These are phyloP conservation scores for Trichocladium uniseriatum DNA, from an alignment of 495 filamentous ascomycete species.

Conservation along the genomic window DNA sequence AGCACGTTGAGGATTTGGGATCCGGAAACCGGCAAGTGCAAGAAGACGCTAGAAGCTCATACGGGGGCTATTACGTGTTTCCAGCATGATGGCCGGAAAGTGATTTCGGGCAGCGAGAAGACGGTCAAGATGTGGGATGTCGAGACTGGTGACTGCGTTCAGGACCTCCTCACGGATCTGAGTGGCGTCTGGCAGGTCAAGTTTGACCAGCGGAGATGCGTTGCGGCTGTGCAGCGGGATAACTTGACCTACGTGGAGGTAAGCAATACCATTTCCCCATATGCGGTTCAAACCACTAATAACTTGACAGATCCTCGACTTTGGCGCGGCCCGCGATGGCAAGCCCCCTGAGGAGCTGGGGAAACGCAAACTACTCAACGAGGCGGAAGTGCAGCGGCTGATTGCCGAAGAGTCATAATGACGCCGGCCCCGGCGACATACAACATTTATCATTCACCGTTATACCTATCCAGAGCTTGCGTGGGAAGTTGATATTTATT, in stretches of 20 bases:
- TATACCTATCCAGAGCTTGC: not conserved
- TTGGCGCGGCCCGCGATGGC: constrained; percentile 80
- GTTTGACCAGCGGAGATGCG: constrained; percentile 91
- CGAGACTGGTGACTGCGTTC: constrained; percentile 79
- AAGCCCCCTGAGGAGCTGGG: constrained; percentile 66
- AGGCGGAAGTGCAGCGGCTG: constrained; percentile 40
- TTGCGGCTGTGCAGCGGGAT: constrained; percentile 91
- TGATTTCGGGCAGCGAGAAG: constrained; percentile 90
- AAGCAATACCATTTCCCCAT: constrained; percentile 24
- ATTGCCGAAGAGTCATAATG: constrained; percentile 34
- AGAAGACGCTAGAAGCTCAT: constrained; percentile 79
- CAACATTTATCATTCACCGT: not conserved
- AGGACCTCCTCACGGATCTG: constrained; percentile 91
- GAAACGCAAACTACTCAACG: constrained; percentile 69
- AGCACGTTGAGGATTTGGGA: constrained; percentile 97
- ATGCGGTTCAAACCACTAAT: constrained; percentile 3
- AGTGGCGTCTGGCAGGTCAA: constrained; percentile 97
- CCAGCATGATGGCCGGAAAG: constrained; percentile 93
- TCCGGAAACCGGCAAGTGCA: constrained; percentile 85
- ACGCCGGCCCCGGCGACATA: not conserved
- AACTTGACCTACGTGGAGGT: constrained; percentile 94
- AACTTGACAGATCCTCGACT: constrained; percentile 64
- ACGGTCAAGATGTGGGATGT: constrained; percentile 99
- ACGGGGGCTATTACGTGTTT: constrained; percentile 98
- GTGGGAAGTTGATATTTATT: no score